Evolutionary conservation across 2,329 filamentous ascomycete genomes (phyloP).

Genomic region (Pseudogymnoascus sp.): DNA sequence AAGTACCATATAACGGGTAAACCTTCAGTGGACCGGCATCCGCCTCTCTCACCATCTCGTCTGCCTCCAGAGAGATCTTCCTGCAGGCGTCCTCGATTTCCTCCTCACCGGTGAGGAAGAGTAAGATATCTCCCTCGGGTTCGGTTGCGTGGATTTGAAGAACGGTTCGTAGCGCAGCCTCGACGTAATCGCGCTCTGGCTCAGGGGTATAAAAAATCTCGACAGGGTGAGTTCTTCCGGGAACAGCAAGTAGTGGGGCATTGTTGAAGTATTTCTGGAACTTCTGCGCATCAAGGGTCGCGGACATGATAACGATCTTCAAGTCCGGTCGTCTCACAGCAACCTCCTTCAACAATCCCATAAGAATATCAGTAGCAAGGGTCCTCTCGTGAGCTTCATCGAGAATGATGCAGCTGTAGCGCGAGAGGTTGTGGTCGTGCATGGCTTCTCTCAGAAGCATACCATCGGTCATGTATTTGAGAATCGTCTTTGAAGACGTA

Average conservation of each 20-base stretch:
- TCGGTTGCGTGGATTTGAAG: constrained; percentile 94
- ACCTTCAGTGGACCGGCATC: constrained; percentile 84
- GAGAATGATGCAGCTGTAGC: constrained; percentile 96
- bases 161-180: constrained; percentile 88
- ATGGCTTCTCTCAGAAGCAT: constrained; percentile 96
- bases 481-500: constrained; percentile 77
- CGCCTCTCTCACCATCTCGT: constrained; percentile 85
- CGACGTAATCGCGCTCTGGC: constrained; percentile 92
- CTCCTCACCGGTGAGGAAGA: constrained; percentile 96
- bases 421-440: constrained; percentile 83
- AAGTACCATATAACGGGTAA: constrained; percentile 87
- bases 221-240: constrained; percentile 89
- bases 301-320: constrained; percentile 99
- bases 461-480: constrained; percentile 99
- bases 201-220: constrained; percentile 98
- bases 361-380: constrained; percentile 91
- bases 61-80: constrained; percentile 83
- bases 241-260: constrained; percentile 86
- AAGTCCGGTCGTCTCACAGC: constrained; percentile 74
- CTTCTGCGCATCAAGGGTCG: constrained; percentile 93
- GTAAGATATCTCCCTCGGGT: constrained; percentile 80
- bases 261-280: constrained; percentile 97
- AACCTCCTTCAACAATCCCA: constrained; percentile 92
- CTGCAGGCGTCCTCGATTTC: constrained; percentile 95
- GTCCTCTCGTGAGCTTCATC: constrained; percentile 98